These are phyloP conservation scores for Starmerella khaoyaiensis DNA, from an alignment of 805 yeast species.

Conservation along the genomic window DNA sequence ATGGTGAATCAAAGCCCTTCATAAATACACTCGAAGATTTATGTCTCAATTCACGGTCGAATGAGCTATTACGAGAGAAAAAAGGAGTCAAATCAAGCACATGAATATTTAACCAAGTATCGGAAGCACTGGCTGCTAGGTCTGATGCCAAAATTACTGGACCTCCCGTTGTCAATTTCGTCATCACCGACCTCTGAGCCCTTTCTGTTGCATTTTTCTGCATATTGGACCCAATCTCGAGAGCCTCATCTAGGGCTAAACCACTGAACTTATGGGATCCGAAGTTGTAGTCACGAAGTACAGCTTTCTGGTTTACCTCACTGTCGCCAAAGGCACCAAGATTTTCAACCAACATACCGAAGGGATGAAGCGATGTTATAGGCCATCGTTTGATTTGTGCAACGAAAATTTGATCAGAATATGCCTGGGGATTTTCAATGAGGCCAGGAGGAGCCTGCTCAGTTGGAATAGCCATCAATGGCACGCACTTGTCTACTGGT, in stretches of 20 bases:
- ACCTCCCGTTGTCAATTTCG: background rate
- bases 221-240: slow-evolving; percentile 19
- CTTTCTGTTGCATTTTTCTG: slow-evolving; percentile 8
- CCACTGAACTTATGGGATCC: slow-evolving; percentile 32
- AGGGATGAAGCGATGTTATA: slow-evolving; percentile 94
- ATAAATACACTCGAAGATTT: slow-evolving; percentile 78
- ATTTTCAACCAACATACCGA: slow-evolving; percentile 81
- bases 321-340: slow-evolving; percentile 71
- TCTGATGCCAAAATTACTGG: slow-evolving; percentile 7
- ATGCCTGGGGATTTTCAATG: slow-evolving; percentile 78
- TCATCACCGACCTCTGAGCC: too few species aligned
- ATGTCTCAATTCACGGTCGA: slow-evolving; percentile 83
- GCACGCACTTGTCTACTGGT: slow-evolving; percentile 96
- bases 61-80: slow-evolving; percentile 54
- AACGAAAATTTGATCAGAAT: slow-evolving; percentile 70
- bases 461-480: slow-evolving; percentile 94
- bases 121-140: slow-evolving; percentile 10
- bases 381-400: slow-evolving; percentile 99
- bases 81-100: slow-evolving; percentile 65
- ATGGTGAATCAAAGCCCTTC: slow-evolving; percentile 52
- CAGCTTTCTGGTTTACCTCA: slow-evolving; percentile 71
- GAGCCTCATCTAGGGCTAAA: slow-evolving; percentile 33
- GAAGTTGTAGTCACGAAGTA: slow-evolving; percentile 54
- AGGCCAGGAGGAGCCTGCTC: slow-evolving; percentile 96
- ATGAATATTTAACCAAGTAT: slow-evolving; percentile 65